Evolutionary conservation across 2,329 filamentous ascomycete species (phyloP), one percentile per base, ranked within the genome.

Genomic region (Coleophoma crateriformis): DNA sequence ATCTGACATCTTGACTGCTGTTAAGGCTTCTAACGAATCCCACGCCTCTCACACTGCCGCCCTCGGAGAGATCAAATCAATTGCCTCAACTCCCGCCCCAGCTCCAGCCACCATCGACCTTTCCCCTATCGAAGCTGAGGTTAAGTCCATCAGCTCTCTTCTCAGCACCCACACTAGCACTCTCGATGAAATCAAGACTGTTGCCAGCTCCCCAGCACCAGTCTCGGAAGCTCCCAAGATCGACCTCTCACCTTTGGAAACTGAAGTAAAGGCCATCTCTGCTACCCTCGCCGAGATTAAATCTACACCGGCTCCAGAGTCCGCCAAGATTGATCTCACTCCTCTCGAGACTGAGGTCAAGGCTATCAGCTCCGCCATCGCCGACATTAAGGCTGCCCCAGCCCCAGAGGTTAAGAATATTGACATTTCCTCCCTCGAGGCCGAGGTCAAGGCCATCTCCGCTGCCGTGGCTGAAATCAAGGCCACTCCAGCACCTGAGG

Each of bases 221-320:
- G 20, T 44, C 20, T 33, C 46, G 19, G 41, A 40, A 33, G 50
- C 53, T 47, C 5, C 35, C 35, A 38, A 38, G 35, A 48, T 50
- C 10, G 58, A 58, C 44, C 46, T 60, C 10, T 45, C 55, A 32
- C 33, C 50, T 15, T 17, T 59, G 13, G 55, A 59, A 35, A 33
- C 49, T 1, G 50, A 51, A 34, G 51, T 19, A 50, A 56, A 20
- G 50, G 47, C 10, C 48, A 57, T 37, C 35, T 14, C 49, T 27
- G 40, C 48, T 7, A 22, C 41, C n/a, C 19, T 61, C 14, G 45
- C 50, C 7, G 54, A 59, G 22, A 50, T 61, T 11, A 60, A 60
- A 42, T 14, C 50, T 14, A 22, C 40, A 19, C 40, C 40, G 3
- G 40, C 40, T 27, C 14, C 40, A 17, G 33, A 46, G 8, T 39